Base-by-base conservation (phyloP, 2,329 filamentous ascomycete genomes). In the Sporothrix luriei region DNA sequence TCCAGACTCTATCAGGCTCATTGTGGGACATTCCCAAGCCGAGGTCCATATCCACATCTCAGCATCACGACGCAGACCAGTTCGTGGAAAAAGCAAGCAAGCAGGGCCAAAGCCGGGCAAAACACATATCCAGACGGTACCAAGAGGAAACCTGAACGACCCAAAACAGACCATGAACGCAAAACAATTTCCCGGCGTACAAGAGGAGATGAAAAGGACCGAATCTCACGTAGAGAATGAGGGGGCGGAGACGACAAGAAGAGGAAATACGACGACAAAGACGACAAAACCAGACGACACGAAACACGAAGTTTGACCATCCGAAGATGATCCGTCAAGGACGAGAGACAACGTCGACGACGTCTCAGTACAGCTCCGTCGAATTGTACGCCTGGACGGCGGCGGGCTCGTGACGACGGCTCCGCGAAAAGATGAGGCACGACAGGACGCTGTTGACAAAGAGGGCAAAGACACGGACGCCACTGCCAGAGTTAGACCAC, bases 361-460 rank as follows among this genome's bases (percentile, higher is more conserved):
- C 6, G 33, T 62, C 59, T 57, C n/a, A 62, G 59, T 62, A 62
- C 16, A 62, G 11, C 59, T 62, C 59, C 21, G 59, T 62, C 24
- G 59, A 48, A n/a, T 46, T 40, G 40, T 48, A 26, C 21, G 59
- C 14, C 21, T 62, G 40, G 40, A 29, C 24, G 11, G 59, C 48
- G 21, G 38, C 16, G n/a, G 21, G 59, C 11, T 24, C 21, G 11
- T 46, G 40, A 33, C 52, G 29, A 49, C n/a, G 59, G 51, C 68
- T 55, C 10, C 46, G 64, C 16, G 29, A 21, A 46, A 48, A 51
- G 48, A 62, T 48, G 55, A 66, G 64, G 40, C 59, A 62, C 6
- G 59, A 62, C 59, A 62, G 14, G 21, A 62, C 48, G 59, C 59
- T 62, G 40, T 62, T 62, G 57, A 26, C 57, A 43, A 62, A 62